Percentiles rank a stretch among this genome's conserved stretches.
These are phyloP conservation scores for Chalara sp. DNA, from an alignment of 2,329 filamentous ascomycete genomes.

Conservation along the genomic window DNA sequence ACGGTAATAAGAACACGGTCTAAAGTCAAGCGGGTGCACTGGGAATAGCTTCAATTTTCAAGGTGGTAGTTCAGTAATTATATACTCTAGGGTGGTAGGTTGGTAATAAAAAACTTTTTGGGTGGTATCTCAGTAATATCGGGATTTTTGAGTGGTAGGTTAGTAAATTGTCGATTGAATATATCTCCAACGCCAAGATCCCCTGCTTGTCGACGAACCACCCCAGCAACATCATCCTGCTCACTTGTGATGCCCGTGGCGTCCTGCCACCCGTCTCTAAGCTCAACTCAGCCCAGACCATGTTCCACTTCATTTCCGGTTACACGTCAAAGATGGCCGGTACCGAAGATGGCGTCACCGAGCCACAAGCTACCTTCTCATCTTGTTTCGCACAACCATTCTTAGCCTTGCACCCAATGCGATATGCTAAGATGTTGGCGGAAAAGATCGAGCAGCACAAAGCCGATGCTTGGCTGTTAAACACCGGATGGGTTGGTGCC, in stretches of 20 bases:
- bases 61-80: too few relatives aligned
- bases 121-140: too few relatives aligned
- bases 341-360: conserved; percentile 92
- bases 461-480: conserved; percentile 95
- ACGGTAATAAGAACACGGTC: too few relatives aligned
- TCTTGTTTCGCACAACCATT: conserved; percentile 99
- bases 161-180: too few relatives aligned
- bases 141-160: too few relatives aligned
- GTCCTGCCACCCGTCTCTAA: conserved; percentile 97
- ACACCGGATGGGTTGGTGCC: conserved; percentile 96
- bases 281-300: conserved; percentile 88
- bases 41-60: too few relatives aligned
- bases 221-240: conserved; percentile 94
- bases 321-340: conserved; percentile 99
- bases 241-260: conserved; percentile 96
- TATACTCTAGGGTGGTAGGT: too few relatives aligned
- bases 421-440: conserved; percentile 96
- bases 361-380: conserved; percentile 97
- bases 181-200: conserved; percentile 98
- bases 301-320: conserved; percentile 99
- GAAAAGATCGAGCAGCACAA: conserved; percentile 96
- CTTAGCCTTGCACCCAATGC: conserved; percentile 97
- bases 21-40: too few relatives aligned
- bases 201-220: conserved; percentile 83
- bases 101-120: too few relatives aligned